Evolutionary conservation across 768 basidiomycete species (phyloP).

Genomic region (Chalciporus chontae): DNA sequence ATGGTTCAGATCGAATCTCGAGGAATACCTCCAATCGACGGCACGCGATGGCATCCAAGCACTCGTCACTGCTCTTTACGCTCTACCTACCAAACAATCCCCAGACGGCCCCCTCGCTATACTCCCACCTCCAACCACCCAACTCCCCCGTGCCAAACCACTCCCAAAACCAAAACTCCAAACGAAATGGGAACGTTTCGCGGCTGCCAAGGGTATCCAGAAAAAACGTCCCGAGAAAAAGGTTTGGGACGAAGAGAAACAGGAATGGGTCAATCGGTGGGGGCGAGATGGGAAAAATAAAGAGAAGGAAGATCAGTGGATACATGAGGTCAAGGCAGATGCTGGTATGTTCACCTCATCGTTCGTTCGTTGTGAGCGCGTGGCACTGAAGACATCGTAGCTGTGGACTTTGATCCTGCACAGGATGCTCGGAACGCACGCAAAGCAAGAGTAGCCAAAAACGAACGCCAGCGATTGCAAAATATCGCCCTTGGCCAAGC

Average conservation of each 20-base stretch:
- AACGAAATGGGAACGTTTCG: constrained; percentile 98
- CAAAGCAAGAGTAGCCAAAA: constrained; percentile 80
- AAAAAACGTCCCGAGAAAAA: constrained; percentile 74
- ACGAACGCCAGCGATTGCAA: constrained; percentile 68
- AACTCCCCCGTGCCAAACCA: constrained; percentile 86
- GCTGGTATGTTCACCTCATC: constrained; percentile 55
- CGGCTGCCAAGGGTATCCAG: constrained; percentile 89
- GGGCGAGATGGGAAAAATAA: constrained; percentile 88
- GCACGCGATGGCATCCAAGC: constrained; percentile 81
- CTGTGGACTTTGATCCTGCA: constrained; percentile 75
- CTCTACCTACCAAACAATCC: constrained; percentile 72
- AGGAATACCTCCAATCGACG: constrained; percentile 74
- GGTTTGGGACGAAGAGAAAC: constrained; percentile 92
- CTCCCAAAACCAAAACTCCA: constrained; percentile 88
- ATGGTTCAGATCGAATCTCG: constrained; percentile 60
- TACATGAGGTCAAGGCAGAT: constrained; percentile 83
- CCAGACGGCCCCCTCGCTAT: constrained; percentile 79
- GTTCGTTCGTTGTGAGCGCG: not conserved
- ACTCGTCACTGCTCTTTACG: constrained; percentile 76
- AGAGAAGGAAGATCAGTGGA: constrained; percentile 83
- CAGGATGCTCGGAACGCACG: constrained; percentile 74
- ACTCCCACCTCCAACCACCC: constrained; percentile 73
- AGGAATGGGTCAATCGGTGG: constrained; percentile 92
- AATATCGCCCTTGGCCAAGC: constrained; percentile 63
- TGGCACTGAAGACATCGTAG: constrained; percentile 35